A percentile compares a stretch with the other conserved stretches of the same genome.
Evolutionary conservation across 805 yeast genomes (phyloP).

Genomic region (Pichia membranifaciens): DNA sequence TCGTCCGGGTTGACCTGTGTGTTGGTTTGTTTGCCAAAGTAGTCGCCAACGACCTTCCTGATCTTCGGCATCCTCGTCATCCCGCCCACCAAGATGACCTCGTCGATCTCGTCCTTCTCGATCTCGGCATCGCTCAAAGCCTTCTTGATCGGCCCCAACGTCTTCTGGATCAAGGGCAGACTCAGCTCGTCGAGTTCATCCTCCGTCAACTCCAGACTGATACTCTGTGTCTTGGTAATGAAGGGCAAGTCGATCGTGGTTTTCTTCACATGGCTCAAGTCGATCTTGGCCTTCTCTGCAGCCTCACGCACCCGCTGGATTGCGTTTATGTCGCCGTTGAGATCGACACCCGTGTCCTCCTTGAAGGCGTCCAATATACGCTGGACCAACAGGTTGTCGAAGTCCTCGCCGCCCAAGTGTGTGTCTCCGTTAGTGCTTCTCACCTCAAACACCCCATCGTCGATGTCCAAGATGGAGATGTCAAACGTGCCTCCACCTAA

Average conservation of each 20-base stretch:
- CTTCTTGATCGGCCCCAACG: slow-evolving; percentile 72
- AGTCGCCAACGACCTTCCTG: slow-evolving; percentile 62
- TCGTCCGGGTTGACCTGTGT: slow-evolving; percentile 93
- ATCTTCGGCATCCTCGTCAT: slow-evolving; percentile 93
- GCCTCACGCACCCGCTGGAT: slow-evolving; percentile 84
- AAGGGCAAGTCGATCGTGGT: slow-evolving; percentile 80
- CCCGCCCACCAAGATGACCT: slow-evolving; percentile 84
- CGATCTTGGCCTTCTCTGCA: slow-evolving; percentile 86
- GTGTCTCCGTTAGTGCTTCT: slow-evolving; percentile 93
- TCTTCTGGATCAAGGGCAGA: slow-evolving; percentile 57
- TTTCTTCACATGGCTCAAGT: slow-evolving; percentile 64
- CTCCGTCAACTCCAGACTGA: slow-evolving; percentile 42
- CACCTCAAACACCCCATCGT: slow-evolving; percentile 95
- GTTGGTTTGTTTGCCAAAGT: slow-evolving; percentile 80
- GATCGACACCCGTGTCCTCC: slow-evolving; percentile 58
- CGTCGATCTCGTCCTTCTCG: slow-evolving; percentile 60
- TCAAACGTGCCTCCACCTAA: slow-evolving; percentile 98
- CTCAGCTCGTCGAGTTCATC: slow-evolving; percentile 46
- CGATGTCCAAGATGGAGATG: slow-evolving; percentile 90
- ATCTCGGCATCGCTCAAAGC: slow-evolving; percentile 78
- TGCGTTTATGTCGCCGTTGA: slow-evolving; percentile 63
- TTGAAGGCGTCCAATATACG: slow-evolving; percentile 75
- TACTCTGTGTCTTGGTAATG: slow-evolving; percentile 48
- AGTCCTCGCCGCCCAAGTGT: slow-evolving; percentile 87
- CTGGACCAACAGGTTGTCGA: slow-evolving; percentile 77